Evolutionary conservation across 176 grass and related monocot genomes (phyloP), one percentile per base, ranked within the genome.

Genomic region (Tuctoria greenei): DNA sequence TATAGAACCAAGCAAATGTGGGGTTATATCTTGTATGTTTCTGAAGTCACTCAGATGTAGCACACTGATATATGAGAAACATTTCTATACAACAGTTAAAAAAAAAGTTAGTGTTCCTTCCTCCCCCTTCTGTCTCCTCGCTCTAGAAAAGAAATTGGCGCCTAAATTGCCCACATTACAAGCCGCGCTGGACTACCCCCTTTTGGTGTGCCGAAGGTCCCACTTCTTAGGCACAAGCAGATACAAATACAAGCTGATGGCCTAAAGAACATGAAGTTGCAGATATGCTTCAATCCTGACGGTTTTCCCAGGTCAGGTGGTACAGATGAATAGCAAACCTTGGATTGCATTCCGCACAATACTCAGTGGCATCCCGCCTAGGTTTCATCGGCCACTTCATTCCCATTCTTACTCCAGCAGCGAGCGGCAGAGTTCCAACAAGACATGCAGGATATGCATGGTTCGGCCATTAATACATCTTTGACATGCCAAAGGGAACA

Each of bases 401-500:
- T 49, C 44, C 34, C 64, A 3, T 21, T 71, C 24, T 47, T 65
- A 58, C 8, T 18, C 68, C 43, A 54, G 47, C 9, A 18, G 18
- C 60, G 6, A 25, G 56, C 27, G 71, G 71, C 81, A 57, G 34
- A 59, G 10, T 35, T 76, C 58, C 65, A 40, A 8, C 49, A 71
- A 71, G 40, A 56, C 75, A 75, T 58, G 44, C 31, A 72, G 40
- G 74, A 80, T 73, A 36, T 20, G 5, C 78, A 20, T 77, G 50
- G 66, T 51, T 78, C 15, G 4, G 76, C 3, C 60, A 57, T 79
- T 90, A 95, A 80, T 99, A 90, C 89, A 99, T 99, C 73, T 81
- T 93, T 36, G 95, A 92, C 73, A 90, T 73, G 54, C 91, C 79
- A 2, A 86, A 95, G 1, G 86, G 91, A 71, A 95, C 81, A 54